A percentile compares a stretch with the other conserved stretches of the same genome.
These are phyloP conservation scores for Kuraishia piskuri DNA, from an alignment of 805 yeast species.

Conservation along the genomic window DNA sequence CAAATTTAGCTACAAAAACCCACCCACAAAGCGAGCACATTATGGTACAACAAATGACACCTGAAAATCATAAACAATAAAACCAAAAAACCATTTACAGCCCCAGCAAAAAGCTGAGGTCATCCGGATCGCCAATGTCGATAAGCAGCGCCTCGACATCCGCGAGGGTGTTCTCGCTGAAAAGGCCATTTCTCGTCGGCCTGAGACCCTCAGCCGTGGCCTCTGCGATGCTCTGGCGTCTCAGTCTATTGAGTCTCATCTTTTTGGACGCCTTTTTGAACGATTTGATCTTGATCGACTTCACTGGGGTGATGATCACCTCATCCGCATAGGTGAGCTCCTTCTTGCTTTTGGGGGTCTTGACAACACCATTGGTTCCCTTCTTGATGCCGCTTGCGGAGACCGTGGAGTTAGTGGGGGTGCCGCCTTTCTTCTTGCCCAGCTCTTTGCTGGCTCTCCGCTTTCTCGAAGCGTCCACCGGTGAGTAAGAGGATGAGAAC, in stretches of 20 bases:
- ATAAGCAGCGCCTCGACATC: constrained; percentile 66
- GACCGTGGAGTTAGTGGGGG: neutral
- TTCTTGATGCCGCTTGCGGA: neutral
- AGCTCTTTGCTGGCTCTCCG: constrained; percentile 15
- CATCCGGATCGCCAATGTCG: constrained; percentile 37
- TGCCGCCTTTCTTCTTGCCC: constrained; percentile 15
- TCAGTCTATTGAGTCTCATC: constrained; percentile 25
- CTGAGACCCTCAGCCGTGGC: constrained; percentile 72
- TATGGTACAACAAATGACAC: neutral
- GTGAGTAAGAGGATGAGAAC: constrained; percentile 3
- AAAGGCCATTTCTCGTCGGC: constrained; percentile 67
- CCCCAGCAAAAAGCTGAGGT: constrained; percentile 22
- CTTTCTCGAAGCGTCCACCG: neutral
- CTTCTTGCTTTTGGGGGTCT: neutral
- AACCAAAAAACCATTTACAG: neutral
- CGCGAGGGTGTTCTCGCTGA: constrained; percentile 64
- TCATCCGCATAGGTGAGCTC: constrained; percentile 7
- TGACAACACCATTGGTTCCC: neutral
- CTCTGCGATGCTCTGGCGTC: constrained; percentile 63
- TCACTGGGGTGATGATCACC: constrained; percentile 12
- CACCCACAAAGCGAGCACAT: neutral
- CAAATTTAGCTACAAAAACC: neutral
- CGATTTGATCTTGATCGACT: constrained; percentile 3
- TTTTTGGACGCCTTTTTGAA: constrained; percentile 9
- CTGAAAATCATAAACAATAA: neutral